A percentile compares a stretch with the other conserved stretches of the same genome.
Conservation (phyloP, 306 rosid genomes). For the Rubus parviflorus region DNA sequence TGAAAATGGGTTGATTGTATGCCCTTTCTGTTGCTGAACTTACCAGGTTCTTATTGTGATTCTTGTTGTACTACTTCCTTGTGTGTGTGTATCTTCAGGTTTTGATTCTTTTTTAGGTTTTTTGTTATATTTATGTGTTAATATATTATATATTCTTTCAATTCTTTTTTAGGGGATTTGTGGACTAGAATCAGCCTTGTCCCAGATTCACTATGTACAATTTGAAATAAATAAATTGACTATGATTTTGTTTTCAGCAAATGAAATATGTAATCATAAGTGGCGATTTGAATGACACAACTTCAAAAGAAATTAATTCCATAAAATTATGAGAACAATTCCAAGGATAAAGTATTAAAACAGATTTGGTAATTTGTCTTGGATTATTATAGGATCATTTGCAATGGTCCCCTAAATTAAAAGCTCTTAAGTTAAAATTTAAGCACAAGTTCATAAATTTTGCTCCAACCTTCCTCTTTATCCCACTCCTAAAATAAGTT, state of each 20-base stretch:
- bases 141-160: constrained; percentile 29
- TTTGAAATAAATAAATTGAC: neutral
- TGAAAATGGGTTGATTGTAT: constrained; percentile 82
- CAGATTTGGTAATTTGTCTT: neutral
- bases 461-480: neutral
- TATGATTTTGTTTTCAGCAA: neutral
- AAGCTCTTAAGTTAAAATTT: neutral
- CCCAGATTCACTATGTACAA: neutral
- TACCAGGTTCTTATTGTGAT: neutral
- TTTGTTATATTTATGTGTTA: neutral
- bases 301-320: too few relatives aligned
- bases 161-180: constrained; percentile 8
- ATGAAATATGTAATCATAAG: neutral
- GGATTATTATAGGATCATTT: neutral
- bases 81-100: neutral
- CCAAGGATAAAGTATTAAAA: neutral
- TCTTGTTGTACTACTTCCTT: neutral
- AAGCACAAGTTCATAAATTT: neutral
- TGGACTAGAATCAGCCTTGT: neutral
- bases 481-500: neutral
- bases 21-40: constrained; percentile 67
- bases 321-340: neutral
- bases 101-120: neutral
- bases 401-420: neutral
- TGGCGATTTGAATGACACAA: too few relatives aligned